Conservation (phyloP, 768 basidiomycete species). For the Auricularia sp. region DNA sequence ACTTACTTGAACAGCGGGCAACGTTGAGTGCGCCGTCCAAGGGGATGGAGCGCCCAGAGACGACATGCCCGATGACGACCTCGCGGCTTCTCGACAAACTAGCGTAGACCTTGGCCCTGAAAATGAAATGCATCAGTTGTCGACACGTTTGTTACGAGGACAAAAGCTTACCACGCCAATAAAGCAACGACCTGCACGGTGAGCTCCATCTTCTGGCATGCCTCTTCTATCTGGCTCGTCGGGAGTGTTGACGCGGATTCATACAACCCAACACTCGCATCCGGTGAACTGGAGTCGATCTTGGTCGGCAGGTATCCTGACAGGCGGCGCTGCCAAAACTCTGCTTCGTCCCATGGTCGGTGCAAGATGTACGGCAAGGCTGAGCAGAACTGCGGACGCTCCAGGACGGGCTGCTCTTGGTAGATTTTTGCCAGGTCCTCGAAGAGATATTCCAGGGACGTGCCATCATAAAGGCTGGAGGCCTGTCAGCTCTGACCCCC, state of each 20-base stretch:
- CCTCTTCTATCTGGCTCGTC: neutral
- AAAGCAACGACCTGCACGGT: neutral
- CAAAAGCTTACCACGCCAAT: neutral
- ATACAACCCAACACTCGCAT: neutral
- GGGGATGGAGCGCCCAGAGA: conserved; percentile 30
- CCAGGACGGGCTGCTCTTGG: neutral
- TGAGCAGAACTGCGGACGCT: neutral
- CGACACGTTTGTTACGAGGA: too few relatives aligned
- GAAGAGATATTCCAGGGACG: neutral
- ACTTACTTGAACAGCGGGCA: conserved; percentile 34
- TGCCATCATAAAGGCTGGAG: neutral
- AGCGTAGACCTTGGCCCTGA: conserved; percentile 18
- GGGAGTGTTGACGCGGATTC: neutral
- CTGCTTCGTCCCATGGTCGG: neutral
- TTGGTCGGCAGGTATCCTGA: neutral
- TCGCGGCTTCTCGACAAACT: conserved; percentile 19
- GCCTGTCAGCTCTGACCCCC: neutral
- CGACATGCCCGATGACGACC: conserved; percentile 37
- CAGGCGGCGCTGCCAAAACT: neutral
- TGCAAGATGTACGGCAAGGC: neutral
- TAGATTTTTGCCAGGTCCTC: neutral
- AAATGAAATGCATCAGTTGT: neutral
- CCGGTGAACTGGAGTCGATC: neutral
- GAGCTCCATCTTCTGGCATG: neutral
- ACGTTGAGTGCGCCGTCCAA: conserved; percentile 33